Evolutionary conservation across 148 eudicot species (phyloP).

Genomic region (Camellia granthamiana): DNA sequence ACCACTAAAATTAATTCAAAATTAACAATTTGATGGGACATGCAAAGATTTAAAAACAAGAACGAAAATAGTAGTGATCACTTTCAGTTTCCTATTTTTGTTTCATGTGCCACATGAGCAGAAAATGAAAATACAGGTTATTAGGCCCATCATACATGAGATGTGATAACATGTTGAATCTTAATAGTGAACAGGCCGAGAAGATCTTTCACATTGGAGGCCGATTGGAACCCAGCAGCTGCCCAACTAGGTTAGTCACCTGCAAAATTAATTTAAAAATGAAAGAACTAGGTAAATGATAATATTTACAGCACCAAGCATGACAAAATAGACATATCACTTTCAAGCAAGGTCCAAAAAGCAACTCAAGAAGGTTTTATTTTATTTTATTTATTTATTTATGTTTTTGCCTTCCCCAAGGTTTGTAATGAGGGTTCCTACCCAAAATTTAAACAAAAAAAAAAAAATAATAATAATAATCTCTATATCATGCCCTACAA

Average conservation of each 20-base stretch:
- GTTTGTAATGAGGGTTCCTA: too few relatives aligned
- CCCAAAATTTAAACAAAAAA: too few relatives aligned
- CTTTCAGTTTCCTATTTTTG: not conserved
- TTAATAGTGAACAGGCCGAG: not conserved
- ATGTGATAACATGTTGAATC: not conserved
- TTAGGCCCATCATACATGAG: not conserved
- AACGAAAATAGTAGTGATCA: not conserved
- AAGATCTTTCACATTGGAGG: constrained; percentile 45
- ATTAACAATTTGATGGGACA: not conserved
- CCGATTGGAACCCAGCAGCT: constrained; percentile 55
- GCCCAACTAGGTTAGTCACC: constrained; percentile 78
- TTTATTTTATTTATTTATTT: too few relatives aligned
- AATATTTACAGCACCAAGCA: not conserved
- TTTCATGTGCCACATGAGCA: not conserved
- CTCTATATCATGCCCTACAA: too few relatives aligned
- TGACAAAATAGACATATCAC: not conserved
- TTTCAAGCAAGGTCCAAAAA: not conserved
- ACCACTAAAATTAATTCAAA: not conserved
- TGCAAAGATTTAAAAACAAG: not conserved
- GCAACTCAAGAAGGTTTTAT: not conserved
- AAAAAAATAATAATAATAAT: too few relatives aligned
- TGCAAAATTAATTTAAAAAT: constrained; percentile 24
- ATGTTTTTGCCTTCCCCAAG: too few relatives aligned
- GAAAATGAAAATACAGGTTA: not conserved
- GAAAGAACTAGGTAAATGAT: not conserved